A percentile compares a stretch with the other conserved stretches of the same genome.
phyloP scores from a whole-genome alignment of 768 basidiomycete species.

The Chlorophyllum brunneum region DNA sequence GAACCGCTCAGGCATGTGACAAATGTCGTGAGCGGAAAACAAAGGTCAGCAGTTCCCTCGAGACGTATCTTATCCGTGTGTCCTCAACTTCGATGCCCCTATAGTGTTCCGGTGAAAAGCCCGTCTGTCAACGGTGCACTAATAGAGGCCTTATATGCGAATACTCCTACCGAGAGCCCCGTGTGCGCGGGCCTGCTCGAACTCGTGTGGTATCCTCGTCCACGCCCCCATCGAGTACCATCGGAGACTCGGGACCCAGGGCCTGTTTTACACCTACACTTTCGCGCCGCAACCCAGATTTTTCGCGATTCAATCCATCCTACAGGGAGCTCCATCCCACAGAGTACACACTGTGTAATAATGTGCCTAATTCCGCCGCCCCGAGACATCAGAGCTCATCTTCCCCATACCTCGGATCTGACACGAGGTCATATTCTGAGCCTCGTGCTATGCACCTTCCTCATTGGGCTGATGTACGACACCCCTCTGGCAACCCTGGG shows the following conservation, averaged over 20 bases:
- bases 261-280: neutral
- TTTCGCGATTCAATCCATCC: neutral
- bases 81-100: neutral
- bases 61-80: neutral
- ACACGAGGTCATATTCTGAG: constrained; percentile 1
- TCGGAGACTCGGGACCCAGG: neutral
- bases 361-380: constrained; percentile 8
- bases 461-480: constrained; percentile 2
- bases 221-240: neutral
- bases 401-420: neutral
- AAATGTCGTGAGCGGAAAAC: constrained; percentile 57
- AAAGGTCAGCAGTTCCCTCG: constrained; percentile 33
- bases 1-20: constrained; percentile 52
- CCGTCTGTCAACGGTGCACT: constrained; percentile 47
- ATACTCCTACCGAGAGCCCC: constrained; percentile 39
- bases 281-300: neutral
- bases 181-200: constrained; percentile 28
- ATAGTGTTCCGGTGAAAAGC: constrained; percentile 57
- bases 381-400: neutral
- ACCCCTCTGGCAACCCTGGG: neutral
- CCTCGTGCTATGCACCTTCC: constrained; percentile 1
- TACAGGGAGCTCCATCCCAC: neutral
- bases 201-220: constrained; percentile 17
- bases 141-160: constrained; percentile 47
- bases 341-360: neutral